Percentiles rank a stretch among this genome's conserved stretches.
Conservation (phyloP, 768 basidiomycete species). For the Boletus sp. region DNA sequence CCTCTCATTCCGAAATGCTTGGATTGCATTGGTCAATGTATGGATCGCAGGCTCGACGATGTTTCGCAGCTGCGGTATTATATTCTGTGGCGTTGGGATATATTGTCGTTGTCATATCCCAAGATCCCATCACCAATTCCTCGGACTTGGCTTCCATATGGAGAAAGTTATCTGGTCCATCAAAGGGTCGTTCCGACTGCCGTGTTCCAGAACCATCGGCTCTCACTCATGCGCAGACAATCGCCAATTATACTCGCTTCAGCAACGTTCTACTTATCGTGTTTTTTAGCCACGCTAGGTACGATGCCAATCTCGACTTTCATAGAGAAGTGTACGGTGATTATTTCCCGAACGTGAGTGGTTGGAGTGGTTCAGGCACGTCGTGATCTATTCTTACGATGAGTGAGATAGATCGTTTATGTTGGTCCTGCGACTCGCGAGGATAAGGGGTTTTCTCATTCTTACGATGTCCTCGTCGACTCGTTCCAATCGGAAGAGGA, state of each 20-base stretch:
- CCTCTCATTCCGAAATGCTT: not conserved
- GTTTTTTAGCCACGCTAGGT: slow-evolving; percentile 51
- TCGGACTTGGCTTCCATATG: not conserved
- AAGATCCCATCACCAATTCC: not conserved
- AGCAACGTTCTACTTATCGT: slow-evolving; percentile 44
- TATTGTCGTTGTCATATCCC: not conserved
- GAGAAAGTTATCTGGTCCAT: not conserved
- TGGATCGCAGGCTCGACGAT: slow-evolving; percentile 6
- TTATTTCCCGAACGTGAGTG: slow-evolving; percentile 49
- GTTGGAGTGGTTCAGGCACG: not conserved
- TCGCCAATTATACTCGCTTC: slow-evolving; percentile 36
- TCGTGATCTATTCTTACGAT: not conserved
- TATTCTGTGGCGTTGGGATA: slow-evolving; percentile 6
- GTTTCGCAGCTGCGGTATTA: not conserved
- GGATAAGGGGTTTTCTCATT: slow-evolving; percentile 46
- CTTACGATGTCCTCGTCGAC: slow-evolving; percentile 50
- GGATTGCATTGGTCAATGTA: not conserved
- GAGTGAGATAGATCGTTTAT: slow-evolving; percentile 40
- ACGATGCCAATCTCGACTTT: slow-evolving; percentile 45
- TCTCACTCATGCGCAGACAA: slow-evolving; percentile 14
- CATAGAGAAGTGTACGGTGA: slow-evolving; percentile 46
- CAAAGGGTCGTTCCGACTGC: slow-evolving; percentile 7
- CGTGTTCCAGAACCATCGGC: slow-evolving; percentile 22
- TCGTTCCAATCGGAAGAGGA: slow-evolving; percentile 47
- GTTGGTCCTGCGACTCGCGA: slow-evolving; percentile 47